Base-by-base conservation (phyloP, 2,329 filamentous ascomycete genomes). In the Atkinsonella hypoxylon region DNA sequence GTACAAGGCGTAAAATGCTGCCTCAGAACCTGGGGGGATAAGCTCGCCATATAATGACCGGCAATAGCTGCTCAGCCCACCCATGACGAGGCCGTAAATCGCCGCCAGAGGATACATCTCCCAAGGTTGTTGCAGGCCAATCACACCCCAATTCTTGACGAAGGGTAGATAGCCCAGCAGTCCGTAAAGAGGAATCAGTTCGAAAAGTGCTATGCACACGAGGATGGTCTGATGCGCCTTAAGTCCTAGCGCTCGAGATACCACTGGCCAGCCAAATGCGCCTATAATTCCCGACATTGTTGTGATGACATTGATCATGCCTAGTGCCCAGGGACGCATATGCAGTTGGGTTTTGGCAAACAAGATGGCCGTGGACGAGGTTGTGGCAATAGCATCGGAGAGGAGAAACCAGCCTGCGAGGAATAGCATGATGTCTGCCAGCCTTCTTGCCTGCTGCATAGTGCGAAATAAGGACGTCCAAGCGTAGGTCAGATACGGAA, bases 101-200 rank as follows among this genome's bases (percentile, higher is more conserved):
- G 87, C 86, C 0, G 89, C 90, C 1, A 98, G 70, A 0, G 88
- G 87, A 60, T 93, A 97, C 88, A 98, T 96, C 60, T 98, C 93
- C 87, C 89, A 95, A 3, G 87, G 84, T 63, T 93, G 83, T 66
- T 95, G 89, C n/a, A 98, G 75, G 1, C 93, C 93, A 40, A 89
- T 70, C 5, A 87, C 81, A 0, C 89, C 90, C 67, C 85, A 80
- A 8, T 74, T 70, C 58, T 82, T 78, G 45, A 98, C 77, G 7
- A 87, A 81, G 0, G 90, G 89, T 15, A 97, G 75, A 62, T 93
- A 96, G 1, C 90, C 90, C 17, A 95, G 70, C 12, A 98, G 74
- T 0, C 90, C 91, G 61, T 98, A 98, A 1, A 97, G 62, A 0
- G 93, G 93, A 47, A 98, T 95, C 31, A 95, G 68, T 66, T 96